Evolutionary conservation across 2,329 filamentous ascomycete species (phyloP), one percentile per base, ranked within the genome.

Genomic region (Raffaelea albimanens): DNA sequence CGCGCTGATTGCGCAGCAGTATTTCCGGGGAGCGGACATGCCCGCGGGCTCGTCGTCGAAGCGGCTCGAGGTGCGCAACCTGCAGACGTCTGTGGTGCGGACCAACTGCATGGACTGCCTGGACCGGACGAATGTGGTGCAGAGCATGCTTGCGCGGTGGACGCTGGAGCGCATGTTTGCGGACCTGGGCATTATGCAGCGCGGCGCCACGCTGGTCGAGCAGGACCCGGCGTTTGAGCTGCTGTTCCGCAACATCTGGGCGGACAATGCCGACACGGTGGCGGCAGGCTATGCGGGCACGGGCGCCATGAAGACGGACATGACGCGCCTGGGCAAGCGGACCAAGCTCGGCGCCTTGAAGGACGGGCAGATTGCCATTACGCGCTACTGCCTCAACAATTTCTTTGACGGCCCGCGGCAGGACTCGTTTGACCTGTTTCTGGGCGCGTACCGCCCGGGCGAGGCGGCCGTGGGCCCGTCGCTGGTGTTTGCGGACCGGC

Each of bases 101-200:
- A 96, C 93, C 36, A 98, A 98, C 65, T 98, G 93, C 69, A 98
- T 98, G 93, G 93, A 98, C 67, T 98, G 94, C 56, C 78, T 98
- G 14, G 93, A 98, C 66, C 85, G 93, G 46, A 98, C 93, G 46
- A 98, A 98, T 58, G 90, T 98, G 7, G 88, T 98, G 3, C 93
- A 98, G 67, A 95, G 88, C 64, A 95, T 97, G 85, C 79, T 98
- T 50, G 93, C 87, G 10, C 84, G 91, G 45, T 90, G 83, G 78
- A 86, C 87, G 14, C 72, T 98, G 38, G 90, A 90, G 52, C 83
- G 89, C 54, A 93, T 95, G 71, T 80, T 98, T 49, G 78, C 83
- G 53, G 91, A 97, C 57, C 70, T 88, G 3, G 90, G 90, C 33
- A 70, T 96, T 45, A 77, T 97, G 57, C 67, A 78, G 45, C 77